Evolutionary conservation across 768 basidiomycete genomes (phyloP).

Genomic region (Suillus decipiens): DNA sequence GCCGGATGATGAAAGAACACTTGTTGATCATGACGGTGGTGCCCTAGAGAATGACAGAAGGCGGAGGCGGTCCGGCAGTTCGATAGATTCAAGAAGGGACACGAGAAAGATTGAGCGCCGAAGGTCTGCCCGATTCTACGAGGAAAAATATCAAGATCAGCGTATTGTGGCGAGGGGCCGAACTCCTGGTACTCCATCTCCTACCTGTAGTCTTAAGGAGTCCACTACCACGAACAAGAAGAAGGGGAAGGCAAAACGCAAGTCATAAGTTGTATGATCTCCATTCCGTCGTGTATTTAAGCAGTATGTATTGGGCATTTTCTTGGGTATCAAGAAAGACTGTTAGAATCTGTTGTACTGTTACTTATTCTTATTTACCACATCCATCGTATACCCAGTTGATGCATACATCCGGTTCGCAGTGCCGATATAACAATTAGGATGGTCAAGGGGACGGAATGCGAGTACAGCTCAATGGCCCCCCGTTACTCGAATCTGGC

Average conservation of each 20-base stretch:
- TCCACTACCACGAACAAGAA: not conserved
- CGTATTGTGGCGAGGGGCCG: constrained; percentile 21
- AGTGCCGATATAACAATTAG: too few species aligned
- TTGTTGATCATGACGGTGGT: constrained; percentile 22
- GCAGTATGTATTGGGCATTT: constrained; percentile 2
- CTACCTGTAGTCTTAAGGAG: not conserved
- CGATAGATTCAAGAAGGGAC: constrained; percentile 18
- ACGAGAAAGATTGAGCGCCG: constrained; percentile 18
- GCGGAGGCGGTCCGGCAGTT: constrained; percentile 9
- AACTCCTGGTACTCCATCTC: constrained; percentile 28
- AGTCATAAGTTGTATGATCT: not conserved
- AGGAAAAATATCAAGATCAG: constrained; percentile 15
- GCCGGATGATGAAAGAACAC: constrained; percentile 1
- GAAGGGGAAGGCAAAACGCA: constrained; percentile 3
- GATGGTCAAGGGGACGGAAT: too few species aligned
- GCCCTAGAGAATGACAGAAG: constrained; percentile 16
- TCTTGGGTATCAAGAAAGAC: not conserved
- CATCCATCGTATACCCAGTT: constrained; percentile 1
- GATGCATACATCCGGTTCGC: too few species aligned
- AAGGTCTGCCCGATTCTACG: constrained; percentile 7
- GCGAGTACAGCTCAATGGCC: too few species aligned
- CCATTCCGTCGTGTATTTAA: not conserved
- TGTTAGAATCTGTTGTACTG: constrained; percentile 4
- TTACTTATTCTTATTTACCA: not conserved
- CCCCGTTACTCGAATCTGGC: too few species aligned